phyloP scores from a whole-genome alignment of 306 rosid genomes.

The Pyrus bretschneideri region DNA sequence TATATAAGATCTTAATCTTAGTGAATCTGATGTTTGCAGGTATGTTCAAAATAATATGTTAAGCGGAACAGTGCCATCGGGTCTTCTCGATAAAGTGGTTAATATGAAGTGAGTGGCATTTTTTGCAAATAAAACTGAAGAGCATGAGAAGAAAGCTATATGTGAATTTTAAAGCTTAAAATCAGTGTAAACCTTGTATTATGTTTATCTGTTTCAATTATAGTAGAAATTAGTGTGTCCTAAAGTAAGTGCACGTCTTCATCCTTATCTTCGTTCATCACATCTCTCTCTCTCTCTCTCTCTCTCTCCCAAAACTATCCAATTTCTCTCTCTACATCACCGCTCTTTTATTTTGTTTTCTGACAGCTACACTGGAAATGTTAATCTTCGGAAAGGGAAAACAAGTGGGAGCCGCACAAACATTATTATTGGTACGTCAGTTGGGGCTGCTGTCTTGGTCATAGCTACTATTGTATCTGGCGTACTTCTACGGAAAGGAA shows the following conservation, averaged over 20 bases:
- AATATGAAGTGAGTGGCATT: conserved; percentile 48
- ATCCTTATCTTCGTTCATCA: neutral
- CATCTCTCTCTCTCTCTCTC: neutral
- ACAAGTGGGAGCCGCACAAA: conserved; percentile 32
- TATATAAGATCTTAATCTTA: neutral
- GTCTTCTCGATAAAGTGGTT: conserved; percentile 49
- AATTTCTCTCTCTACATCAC: conserved; percentile 2
- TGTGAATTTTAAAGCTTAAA: neutral
- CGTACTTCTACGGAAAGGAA: conserved; percentile 49
- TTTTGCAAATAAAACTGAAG: neutral
- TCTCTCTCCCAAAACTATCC: neutral
- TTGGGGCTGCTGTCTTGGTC: conserved; percentile 70
- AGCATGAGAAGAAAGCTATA: neutral
- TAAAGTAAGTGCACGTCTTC: neutral
- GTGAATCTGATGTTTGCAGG: conserved; percentile 45
- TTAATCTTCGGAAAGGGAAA: conserved; percentile 56
- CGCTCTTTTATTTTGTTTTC: conserved; percentile 13
- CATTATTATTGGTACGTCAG: conserved; percentile 64
- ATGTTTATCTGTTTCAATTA: neutral
- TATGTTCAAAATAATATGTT: conserved; percentile 76
- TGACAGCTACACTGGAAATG: conserved; percentile 70
- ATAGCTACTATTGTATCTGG: conserved; percentile 61
- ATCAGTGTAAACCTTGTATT: neutral
- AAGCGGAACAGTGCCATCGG: conserved; percentile 67
- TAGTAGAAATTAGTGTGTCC: neutral